A percentile compares a stretch with the other conserved stretches of the same genome.
Evolutionary conservation across 2,329 filamentous ascomycete species (phyloP).

Genomic region (Diaporthe citrichinensis): DNA sequence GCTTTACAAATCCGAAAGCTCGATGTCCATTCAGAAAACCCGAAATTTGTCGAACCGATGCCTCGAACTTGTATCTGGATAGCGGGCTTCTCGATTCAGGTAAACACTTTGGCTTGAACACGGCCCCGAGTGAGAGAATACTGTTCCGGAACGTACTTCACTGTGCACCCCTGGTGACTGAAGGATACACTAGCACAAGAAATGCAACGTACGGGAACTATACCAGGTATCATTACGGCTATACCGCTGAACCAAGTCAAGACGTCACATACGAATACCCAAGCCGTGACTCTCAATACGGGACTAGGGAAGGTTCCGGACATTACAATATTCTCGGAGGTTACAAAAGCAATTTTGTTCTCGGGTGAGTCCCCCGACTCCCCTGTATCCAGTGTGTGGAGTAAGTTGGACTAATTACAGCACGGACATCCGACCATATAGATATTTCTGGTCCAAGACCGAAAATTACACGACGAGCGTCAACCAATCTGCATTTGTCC

Average conservation of each 20-base stretch:
- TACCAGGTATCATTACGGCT: constrained; percentile 33
- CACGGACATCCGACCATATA: background rate
- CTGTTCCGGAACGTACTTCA: constrained; percentile 9
- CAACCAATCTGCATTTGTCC: background rate
- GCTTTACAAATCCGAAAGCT: constrained; percentile 9
- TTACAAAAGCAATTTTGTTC: background rate
- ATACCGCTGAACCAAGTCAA: rapidly evolving
- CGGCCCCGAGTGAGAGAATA: constrained; percentile 38
- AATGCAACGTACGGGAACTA: background rate
- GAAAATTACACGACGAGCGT: background rate
- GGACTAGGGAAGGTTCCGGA: rapidly evolving
- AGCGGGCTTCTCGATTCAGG: constrained; percentile 42
- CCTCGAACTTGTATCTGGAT: constrained; percentile 35
- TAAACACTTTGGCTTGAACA: constrained; percentile 43
- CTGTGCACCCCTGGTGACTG: constrained; percentile 19
- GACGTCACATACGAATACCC: constrained; percentile 8
- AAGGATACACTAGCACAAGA: constrained; percentile 2
- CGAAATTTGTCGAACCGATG: constrained; percentile 32
- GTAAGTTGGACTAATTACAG: too few relatives aligned
- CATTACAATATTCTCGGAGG: background rate
- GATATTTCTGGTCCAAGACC: background rate
- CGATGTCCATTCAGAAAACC: constrained; percentile 43
- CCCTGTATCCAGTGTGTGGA: background rate
- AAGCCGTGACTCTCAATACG: background rate
- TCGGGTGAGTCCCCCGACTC: background rate